A percentile compares a stretch with the other conserved stretches of the same genome.
Conservation (phyloP, 345 rosid genomes). For the Lepidium africanum region DNA sequence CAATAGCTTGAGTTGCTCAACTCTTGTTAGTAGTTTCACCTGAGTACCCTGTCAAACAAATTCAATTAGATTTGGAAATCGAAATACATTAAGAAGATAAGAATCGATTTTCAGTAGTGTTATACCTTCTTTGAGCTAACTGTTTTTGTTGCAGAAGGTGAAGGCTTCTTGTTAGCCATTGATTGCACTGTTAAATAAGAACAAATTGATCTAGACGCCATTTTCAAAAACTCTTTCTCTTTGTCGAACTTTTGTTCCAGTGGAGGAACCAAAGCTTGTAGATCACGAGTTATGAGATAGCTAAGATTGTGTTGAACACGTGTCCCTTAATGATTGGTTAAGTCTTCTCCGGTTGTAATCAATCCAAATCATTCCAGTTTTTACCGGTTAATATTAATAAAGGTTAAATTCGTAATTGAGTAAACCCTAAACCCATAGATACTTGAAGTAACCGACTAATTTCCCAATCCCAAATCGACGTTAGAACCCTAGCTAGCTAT, state of each 20-base stretch:
- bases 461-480: not conserved
- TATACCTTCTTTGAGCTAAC: conserved; percentile 48
- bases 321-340: conserved; percentile 5
- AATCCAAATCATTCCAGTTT: conserved; percentile 4
- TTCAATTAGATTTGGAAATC: not conserved
- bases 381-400: not conserved
- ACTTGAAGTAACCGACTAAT: not conserved
- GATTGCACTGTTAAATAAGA: conserved; percentile 37
- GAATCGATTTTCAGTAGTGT: not conserved
- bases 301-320: conserved; percentile 26
- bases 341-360: not conserved
- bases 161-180: conserved; percentile 71
- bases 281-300: conserved; percentile 8
- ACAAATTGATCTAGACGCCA: conserved; percentile 37
- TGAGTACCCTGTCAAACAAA: conserved; percentile 19
- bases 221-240: not conserved
- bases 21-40: conserved; percentile 81
- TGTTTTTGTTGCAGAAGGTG: conserved; percentile 42
- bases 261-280: conserved; percentile 7
- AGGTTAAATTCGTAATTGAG: conserved; percentile 18
- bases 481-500: conserved; percentile 5
- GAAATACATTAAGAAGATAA: not conserved
- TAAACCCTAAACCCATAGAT: not conserved
- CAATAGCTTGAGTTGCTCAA: conserved; percentile 81
- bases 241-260: not conserved